These are phyloP conservation scores for Spathaspora hagerdaliae DNA, from an alignment of 805 yeast species.

Conservation along the genomic window DNA sequence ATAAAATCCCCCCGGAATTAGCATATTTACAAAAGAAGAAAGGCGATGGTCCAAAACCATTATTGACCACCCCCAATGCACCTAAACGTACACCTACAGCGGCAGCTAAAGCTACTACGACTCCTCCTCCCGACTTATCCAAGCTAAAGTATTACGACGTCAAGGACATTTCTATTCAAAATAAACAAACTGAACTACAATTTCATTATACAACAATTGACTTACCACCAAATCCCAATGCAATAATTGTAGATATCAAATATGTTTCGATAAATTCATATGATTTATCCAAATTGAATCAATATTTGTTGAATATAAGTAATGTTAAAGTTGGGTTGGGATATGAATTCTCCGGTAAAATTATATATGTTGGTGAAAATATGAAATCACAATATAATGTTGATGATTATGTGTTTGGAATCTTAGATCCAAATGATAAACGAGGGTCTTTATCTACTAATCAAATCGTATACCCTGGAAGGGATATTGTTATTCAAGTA, in stretches of 20 bases:
- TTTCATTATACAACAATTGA: slow-evolving; percentile 50
- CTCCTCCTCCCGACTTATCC: slow-evolving; percentile 24
- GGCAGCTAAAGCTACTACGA: not conserved
- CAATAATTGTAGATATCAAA: slow-evolving; percentile 54
- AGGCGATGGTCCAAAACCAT: slow-evolving; percentile 26
- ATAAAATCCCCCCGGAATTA: slow-evolving; percentile 39
- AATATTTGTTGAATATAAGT: slow-evolving; percentile 48
- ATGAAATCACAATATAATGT: slow-evolving; percentile 21
- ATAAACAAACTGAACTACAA: slow-evolving; percentile 43
- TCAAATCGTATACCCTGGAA: slow-evolving; percentile 48
- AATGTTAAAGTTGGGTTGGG: slow-evolving; percentile 63
- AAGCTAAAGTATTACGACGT: slow-evolving; percentile 50
- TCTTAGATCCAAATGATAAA: slow-evolving; percentile 46
- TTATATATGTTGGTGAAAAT: slow-evolving; percentile 53
- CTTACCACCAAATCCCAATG: slow-evolving; percentile 44
- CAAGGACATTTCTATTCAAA: slow-evolving; percentile 43
- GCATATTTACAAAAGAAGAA: slow-evolving; percentile 28
- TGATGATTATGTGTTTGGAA: slow-evolving; percentile 68
- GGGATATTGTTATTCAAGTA: slow-evolving; percentile 37
- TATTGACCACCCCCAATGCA: slow-evolving; percentile 5
- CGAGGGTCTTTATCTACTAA: slow-evolving; percentile 59
- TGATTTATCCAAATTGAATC: slow-evolving; percentile 58
- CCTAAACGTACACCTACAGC: not conserved
- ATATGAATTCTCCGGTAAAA: slow-evolving; percentile 62
- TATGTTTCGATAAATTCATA: slow-evolving; percentile 63